phyloP scores from a whole-genome alignment of 257 asterid species.

The Rehmannia glutinosa region DNA sequence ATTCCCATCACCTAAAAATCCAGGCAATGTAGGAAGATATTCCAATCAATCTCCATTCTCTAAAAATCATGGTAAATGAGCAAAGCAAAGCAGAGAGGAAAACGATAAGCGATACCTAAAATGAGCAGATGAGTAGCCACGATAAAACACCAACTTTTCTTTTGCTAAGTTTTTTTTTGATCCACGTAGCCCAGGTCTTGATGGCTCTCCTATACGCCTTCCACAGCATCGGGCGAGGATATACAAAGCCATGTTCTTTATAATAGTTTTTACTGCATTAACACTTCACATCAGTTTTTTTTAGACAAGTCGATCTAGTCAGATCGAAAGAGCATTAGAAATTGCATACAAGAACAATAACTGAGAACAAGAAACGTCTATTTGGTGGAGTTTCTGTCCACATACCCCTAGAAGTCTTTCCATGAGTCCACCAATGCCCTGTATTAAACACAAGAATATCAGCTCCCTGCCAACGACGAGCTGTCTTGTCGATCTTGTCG shows the following conservation, averaged over 20 bases:
- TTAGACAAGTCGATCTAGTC: too few relatives aligned
- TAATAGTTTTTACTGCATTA: constrained; percentile 80
- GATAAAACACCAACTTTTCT: constrained; percentile 66
- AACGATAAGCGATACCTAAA: constrained; percentile 49
- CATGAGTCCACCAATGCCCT: constrained; percentile 98
- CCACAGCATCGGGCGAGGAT: constrained; percentile 75
- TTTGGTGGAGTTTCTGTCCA: background rate
- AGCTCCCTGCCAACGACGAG: constrained; percentile 84
- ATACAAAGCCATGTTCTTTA: constrained; percentile 62
- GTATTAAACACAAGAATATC: constrained; percentile 95
- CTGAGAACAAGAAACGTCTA: background rate
- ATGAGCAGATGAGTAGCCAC: constrained; percentile 98
- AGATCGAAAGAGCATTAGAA: too few relatives aligned
- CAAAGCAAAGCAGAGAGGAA: constrained; percentile 7
- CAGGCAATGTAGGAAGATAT: background rate
- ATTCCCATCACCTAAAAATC: too few relatives aligned
- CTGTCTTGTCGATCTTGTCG: constrained; percentile 76
- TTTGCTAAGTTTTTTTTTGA: constrained; percentile 40
- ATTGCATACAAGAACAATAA: background rate
- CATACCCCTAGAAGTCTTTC: constrained; percentile 96
- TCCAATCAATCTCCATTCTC: background rate
- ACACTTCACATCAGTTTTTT: constrained; percentile 21
- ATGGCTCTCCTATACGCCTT: constrained; percentile 90
- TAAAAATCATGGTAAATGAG: constrained; percentile 19
- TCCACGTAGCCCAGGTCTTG: constrained; percentile 90